Evolutionary conservation across 441 rosid species (phyloP), one percentile per base, ranked within the genome.

Genomic region (Bocquillonia castaneifolia): DNA sequence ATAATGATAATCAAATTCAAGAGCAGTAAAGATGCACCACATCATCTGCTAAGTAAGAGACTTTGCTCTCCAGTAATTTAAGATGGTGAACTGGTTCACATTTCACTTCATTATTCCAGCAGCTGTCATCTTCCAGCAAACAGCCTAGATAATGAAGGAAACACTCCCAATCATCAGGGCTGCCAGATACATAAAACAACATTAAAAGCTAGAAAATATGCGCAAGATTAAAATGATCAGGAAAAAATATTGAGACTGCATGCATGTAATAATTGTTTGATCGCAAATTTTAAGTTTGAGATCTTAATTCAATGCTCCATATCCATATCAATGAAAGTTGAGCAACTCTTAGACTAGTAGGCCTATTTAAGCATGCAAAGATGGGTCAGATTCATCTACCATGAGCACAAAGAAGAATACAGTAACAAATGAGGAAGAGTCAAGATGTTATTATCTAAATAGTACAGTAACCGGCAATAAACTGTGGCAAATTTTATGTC

Each of bases 91-190:
- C 69, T 63, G 83, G 81, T 82, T 83, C 80, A 65, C 29, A 58
- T 31, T 62, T 67, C 64, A 76, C 79, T 68, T 66, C 85, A 69
- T 48, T 66, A 57, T 78, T 74, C 95, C 88, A 88, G 84, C 87
- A 71, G 77, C 89, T 86, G 64, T 81, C 86, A 82, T 95, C 98
- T 83, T 88, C 96, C 72, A 95, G 85, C 84, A 92, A 82, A 78
- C 99, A 95, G 79, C 89, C 90, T 54, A 95, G 87, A 85, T 89
- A 95, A 66, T 92, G 90, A 67, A 86, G 86, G 83, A 92, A 93
- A 81, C 91, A 88, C 82, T 92, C 95, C 98, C 98, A 91, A 77
- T 95, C 99, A 82, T 95, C 99, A 81, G 96, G 95, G 85, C 99
- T 92, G 93, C 76, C 82, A 79, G 77, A 76, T 29, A 23, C 77